A percentile compares a stretch with the other conserved stretches of the same genome.
These are phyloP conservation scores for Trichothecium sympodiale DNA, from an alignment of 2,329 filamentous ascomycete species.

Conservation along the genomic window DNA sequence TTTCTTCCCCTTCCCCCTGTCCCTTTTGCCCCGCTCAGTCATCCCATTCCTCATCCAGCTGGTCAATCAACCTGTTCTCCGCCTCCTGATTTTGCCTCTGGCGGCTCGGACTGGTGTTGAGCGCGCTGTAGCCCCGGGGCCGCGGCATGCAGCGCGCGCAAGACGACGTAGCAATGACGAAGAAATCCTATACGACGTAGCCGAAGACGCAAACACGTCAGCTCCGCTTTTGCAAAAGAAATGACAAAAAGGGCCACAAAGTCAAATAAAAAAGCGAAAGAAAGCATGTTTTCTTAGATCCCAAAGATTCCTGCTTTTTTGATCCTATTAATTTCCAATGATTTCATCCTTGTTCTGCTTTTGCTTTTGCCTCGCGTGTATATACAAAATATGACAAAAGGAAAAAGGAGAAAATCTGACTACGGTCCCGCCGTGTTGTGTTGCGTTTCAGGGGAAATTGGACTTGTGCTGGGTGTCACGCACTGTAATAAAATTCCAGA, in stretches of 20 bases:
- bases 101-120: conserved; percentile 37
- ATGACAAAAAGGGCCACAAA: neutral
- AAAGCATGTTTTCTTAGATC: too few species aligned
- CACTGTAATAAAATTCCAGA: conserved; percentile 70
- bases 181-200: conserved; percentile 42
- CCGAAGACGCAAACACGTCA: conserved; percentile 16
- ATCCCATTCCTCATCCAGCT: conserved; percentile 95
- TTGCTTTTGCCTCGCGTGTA: neutral
- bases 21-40: conserved; percentile 33
- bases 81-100: conserved; percentile 54
- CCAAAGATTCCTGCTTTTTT: too few species aligned
- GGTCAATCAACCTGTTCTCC: conserved; percentile 89
- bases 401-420: neutral
- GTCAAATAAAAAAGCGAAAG: too few species aligned
- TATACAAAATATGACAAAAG: neutral
- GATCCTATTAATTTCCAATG: neutral
- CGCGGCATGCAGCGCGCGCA: conserved; percentile 56
- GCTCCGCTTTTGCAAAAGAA: conserved; percentile 3
- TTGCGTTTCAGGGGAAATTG: conserved; percentile 15
- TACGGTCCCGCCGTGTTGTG: neutral
- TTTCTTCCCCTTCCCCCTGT: too few species aligned
- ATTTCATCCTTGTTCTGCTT: neutral
- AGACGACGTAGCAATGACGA: conserved; percentile 57
- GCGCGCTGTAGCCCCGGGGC: conserved; percentile 54
- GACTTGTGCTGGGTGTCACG: conserved; percentile 21